Base-by-base conservation (phyloP, 768 basidiomycete genomes). In the Naganishia antarctica region DNA sequence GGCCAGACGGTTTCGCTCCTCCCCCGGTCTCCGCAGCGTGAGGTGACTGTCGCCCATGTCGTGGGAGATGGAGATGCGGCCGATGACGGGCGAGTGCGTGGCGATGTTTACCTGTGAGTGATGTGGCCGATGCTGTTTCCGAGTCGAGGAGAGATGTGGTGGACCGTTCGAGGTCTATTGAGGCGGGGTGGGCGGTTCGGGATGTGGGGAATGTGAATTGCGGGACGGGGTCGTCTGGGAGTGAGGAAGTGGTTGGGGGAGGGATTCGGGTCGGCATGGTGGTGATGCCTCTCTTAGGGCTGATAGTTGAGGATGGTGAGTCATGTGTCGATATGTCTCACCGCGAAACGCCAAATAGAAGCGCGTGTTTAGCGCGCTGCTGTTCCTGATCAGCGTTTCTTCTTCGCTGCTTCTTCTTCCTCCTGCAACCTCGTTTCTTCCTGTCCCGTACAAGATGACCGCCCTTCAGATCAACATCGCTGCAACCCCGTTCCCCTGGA, bases 401-500 rank as follows among this genome's bases (percentile, higher is more conserved):
- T 50, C 31, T 50, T 15, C 18, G 6, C n/a, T 21, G 11, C n/a
- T 21, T 6, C 43, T 9, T 7, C 25, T 15, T 28, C n/a, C 25
- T 25, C 31, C 8, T 13, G 11, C 13, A 12, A 8, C 11, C 48
- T 28, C 12, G 34, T 37, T 37, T 15, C 25, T 32, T 50, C 23
- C 23, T 5, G 4, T 25, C 9, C 25, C 7, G 5, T 18, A 44
- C 58, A 45, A 46, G 18, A 64, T 64, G 53, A 11, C 53, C 15
- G 12, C 53, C 34, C 53, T 64, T 16, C 31, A 48, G 45, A 53
- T 64, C 29, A 46, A 58, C 63, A 53, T 64, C 51, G 31, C 46
- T n/a, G 26, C 50, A 29, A 60, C 32, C 16, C 66, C 66, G 1
- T 67, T 67, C 61, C 66, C 66, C 21, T 67, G 45, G 48, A 47